Percentiles rank a stretch among this genome's conserved stretches.
phyloP scores from a whole-genome alignment of 352 stramenopile species.

The Phytopythium cucurbitacearum region DNA sequence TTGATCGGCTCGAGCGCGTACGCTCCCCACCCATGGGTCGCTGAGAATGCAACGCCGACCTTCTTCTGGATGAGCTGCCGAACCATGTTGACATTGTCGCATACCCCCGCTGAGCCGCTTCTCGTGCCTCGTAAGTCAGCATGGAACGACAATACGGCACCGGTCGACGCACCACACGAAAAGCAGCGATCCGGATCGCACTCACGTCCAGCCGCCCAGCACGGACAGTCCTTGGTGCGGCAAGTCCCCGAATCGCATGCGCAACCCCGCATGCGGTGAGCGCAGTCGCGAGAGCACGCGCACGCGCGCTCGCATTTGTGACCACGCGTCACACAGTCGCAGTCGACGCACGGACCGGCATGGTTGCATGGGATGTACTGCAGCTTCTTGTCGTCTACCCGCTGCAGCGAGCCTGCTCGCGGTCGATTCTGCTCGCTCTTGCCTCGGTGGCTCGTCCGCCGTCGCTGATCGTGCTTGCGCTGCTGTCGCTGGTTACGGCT shows the following conservation, averaged over 20 bases:
- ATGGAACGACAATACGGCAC: conserved; percentile 44
- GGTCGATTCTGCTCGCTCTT: too few species aligned
- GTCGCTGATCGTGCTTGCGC: conserved; percentile 6
- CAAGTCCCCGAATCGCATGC: conserved; percentile 52
- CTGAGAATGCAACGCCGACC: conserved; percentile 62
- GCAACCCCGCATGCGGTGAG: conserved; percentile 65
- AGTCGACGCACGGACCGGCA: conserved; percentile 1
- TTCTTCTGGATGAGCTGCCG: conserved; percentile 47
- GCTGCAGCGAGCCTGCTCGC: too few species aligned
- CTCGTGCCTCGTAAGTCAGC: conserved; percentile 12
- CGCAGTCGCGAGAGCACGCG: conserved; percentile 52
- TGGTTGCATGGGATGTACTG: too few species aligned
- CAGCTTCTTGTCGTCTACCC: too few species aligned
- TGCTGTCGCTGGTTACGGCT: conserved; percentile 1
- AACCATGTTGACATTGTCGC: conserved; percentile 61
- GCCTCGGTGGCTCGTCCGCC: neutral
- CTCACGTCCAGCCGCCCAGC: conserved; percentile 43
- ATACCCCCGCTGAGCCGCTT: conserved; percentile 17
- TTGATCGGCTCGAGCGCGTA: conserved; percentile 60
- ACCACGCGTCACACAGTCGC: conserved; percentile 37
- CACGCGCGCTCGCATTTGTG: conserved; percentile 64
- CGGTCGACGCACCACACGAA: conserved; percentile 59
- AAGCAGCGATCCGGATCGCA: conserved; percentile 78
- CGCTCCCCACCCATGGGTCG: conserved; percentile 65
- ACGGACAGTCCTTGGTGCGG: conserved; percentile 49